Evolutionary conservation across 2,329 filamentous ascomycete genomes (phyloP).

Genomic region (Fusarium graminum): DNA sequence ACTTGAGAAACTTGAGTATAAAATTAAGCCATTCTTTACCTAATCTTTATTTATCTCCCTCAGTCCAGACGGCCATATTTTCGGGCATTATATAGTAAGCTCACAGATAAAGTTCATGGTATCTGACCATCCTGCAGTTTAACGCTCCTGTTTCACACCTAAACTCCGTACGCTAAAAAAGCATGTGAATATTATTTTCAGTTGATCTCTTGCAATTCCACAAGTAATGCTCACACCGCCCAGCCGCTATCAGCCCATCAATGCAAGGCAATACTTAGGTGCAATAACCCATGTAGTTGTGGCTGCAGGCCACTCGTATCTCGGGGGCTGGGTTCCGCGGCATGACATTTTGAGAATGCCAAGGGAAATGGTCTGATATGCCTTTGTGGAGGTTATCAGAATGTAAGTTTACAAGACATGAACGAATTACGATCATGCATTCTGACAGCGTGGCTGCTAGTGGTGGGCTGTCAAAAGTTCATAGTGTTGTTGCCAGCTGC

Average conservation of each 20-base stretch:
- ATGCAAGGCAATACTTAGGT: constrained; percentile 11
- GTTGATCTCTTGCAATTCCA: not conserved
- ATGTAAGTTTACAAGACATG: not conserved
- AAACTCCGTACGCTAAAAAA: constrained; percentile 9
- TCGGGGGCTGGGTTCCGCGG: constrained; percentile 12
- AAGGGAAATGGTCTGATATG: constrained; percentile 10
- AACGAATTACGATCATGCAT: not conserved
- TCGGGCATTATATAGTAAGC: too few relatives aligned
- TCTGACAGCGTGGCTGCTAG: not conserved
- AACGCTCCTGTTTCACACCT: not conserved
- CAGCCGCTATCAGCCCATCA: not conserved
- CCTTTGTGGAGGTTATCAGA: constrained; percentile 3
- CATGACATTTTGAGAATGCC: constrained; percentile 6
- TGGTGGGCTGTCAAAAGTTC: constrained; percentile 47
- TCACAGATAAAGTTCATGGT: too few relatives aligned
- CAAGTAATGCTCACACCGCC: constrained; percentile 16
- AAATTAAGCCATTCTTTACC: too few relatives aligned
- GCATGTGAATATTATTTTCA: constrained; percentile 9
- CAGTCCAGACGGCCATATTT: too few relatives aligned
- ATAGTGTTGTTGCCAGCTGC: constrained; percentile 52
- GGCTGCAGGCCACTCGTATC: constrained; percentile 11
- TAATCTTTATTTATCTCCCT: too few relatives aligned
- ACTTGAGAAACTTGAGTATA: too few relatives aligned
- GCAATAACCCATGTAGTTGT: constrained; percentile 8
- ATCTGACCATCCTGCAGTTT: not conserved